These are phyloP conservation scores for Aspergillus ruber DNA, from an alignment of 2,329 filamentous ascomycete species.

Conservation along the genomic window DNA sequence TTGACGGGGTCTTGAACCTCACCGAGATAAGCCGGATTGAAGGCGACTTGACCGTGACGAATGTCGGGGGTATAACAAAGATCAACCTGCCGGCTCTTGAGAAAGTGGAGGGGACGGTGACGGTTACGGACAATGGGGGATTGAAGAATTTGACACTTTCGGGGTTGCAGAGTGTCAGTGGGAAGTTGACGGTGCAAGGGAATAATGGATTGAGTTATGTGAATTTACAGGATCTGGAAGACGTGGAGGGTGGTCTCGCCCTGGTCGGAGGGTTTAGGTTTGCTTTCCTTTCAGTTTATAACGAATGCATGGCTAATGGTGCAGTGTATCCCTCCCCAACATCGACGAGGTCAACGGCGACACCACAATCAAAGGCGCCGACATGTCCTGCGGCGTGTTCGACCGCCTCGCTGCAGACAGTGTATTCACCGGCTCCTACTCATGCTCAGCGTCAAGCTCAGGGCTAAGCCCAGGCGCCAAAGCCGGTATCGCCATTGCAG, in stretches of 20 bases:
- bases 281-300: background rate
- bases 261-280: slow-evolving; percentile 20
- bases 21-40: slow-evolving; percentile 30
- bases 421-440: slow-evolving; percentile 14
- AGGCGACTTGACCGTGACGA: slow-evolving; percentile 16
- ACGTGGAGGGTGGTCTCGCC: slow-evolving; percentile 17
- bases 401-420: slow-evolving; percentile 8
- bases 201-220: background rate
- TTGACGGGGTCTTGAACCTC: slow-evolving; percentile 33
- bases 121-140: slow-evolving; percentile 12
- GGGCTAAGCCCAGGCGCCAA: slow-evolving; percentile 21
- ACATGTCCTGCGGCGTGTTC: slow-evolving; percentile 17
- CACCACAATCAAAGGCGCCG: slow-evolving; percentile 15
- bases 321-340: slow-evolving; percentile 16
- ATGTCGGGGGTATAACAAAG: slow-evolving; percentile 9
- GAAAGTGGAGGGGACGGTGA: slow-evolving; percentile 13
- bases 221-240: slow-evolving; percentile 5
- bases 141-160: slow-evolving; percentile 15
- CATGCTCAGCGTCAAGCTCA: slow-evolving; percentile 9
- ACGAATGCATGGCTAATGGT: background rate
- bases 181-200: slow-evolving; percentile 6
- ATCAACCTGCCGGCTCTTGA: slow-evolving; percentile 16
- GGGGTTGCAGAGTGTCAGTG: slow-evolving; percentile 15
- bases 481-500: slow-evolving; percentile 28
- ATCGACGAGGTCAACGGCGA: slow-evolving; percentile 18